Evolutionary conservation across 331 rosid species (phyloP).

Genomic region (Acacia concinna): DNA sequence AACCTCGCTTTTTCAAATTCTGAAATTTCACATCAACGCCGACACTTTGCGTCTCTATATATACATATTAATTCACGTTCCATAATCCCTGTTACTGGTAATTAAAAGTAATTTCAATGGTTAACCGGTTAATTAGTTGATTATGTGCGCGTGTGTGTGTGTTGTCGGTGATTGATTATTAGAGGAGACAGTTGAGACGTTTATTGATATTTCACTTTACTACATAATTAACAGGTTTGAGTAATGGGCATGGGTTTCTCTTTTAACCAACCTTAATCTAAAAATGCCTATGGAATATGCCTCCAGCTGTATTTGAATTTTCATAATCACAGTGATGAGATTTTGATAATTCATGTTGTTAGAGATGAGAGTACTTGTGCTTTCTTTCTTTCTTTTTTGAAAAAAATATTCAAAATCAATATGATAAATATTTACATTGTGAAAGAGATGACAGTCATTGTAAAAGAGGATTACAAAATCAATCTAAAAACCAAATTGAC

Average conservation of each 20-base stretch:
- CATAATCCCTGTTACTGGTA: too few species aligned
- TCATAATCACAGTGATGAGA: not conserved
- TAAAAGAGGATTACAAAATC: not conserved
- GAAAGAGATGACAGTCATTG: too few species aligned
- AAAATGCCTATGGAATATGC: not conserved
- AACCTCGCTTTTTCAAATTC: not conserved
- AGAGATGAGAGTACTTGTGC: too few species aligned
- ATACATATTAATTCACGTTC: not conserved
- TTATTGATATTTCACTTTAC: not conserved
- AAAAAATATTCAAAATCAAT: too few species aligned
- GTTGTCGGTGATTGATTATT: not conserved
- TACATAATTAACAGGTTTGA: not conserved
- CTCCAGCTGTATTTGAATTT: not conserved
- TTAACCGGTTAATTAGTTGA: too few species aligned
- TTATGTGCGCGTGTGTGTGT: not conserved
- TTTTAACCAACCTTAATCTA: not conserved
- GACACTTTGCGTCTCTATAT: not conserved
- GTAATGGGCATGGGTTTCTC: not conserved
- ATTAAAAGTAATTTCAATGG: not conserved
- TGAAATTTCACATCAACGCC: not conserved
- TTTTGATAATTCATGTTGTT: not conserved
- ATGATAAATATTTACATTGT: too few species aligned
- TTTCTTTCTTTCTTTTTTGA: too few species aligned
- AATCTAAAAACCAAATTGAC: too few species aligned
- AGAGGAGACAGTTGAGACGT: not conserved